phyloP scores from a whole-genome alignment of 2,329 filamentous ascomycete species.

The Pseudogymnoascus sp. region DNA sequence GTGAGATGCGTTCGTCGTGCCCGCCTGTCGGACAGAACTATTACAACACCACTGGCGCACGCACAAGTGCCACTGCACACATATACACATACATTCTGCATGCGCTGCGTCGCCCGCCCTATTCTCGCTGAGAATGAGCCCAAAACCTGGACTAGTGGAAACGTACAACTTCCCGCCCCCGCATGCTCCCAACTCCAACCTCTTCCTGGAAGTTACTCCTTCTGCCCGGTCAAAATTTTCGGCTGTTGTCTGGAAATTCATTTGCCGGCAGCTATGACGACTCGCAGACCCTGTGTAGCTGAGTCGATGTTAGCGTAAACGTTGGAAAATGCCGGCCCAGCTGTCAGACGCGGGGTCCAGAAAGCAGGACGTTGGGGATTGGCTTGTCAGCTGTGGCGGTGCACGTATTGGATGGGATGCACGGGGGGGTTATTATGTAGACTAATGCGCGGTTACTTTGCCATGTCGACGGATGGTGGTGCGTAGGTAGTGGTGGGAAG shows the following conservation, averaged over 20 bases:
- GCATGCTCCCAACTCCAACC: neutral
- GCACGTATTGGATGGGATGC: neutral
- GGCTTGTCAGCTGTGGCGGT: neutral
- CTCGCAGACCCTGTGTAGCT: neutral
- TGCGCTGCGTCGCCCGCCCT: neutral
- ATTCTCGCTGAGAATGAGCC: neutral
- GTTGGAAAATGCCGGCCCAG: neutral
- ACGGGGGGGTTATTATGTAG: neutral
- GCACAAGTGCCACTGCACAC: neutral
- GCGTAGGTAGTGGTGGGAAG: neutral
- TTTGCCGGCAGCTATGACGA: neutral
- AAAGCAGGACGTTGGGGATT: neutral
- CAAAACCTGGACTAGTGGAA: neutral
- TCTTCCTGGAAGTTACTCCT: neutral
- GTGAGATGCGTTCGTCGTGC: neutral
- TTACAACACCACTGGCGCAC: neutral
- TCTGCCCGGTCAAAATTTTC: neutral
- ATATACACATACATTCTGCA: neutral
- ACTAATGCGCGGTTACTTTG: neutral
- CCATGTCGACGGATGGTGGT: neutral
- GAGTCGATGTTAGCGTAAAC: neutral
- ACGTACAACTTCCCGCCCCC: neutral
- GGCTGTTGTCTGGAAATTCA: neutral
- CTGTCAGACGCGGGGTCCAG: neutral
- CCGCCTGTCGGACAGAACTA: neutral